Evolutionary conservation across 768 basidiomycete species (phyloP).

Genomic region (Phanerodontia chrysosporium): DNA sequence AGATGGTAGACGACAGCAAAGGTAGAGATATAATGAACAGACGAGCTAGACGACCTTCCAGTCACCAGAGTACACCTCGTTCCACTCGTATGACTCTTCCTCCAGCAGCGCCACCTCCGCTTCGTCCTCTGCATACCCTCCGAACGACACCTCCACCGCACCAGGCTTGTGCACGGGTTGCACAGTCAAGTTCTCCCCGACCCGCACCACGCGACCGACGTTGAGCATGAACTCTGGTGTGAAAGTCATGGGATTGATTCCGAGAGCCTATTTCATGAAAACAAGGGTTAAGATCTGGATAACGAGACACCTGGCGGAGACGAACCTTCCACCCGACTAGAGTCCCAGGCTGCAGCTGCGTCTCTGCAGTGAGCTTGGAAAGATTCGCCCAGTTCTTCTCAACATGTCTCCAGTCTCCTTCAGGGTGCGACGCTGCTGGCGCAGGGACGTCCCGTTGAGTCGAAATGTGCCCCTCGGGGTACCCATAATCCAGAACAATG

Average conservation of each 20-base stretch:
- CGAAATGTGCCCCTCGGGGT: conserved; percentile 19
- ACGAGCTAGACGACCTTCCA: conserved; percentile 22
- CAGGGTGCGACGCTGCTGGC: not conserved
- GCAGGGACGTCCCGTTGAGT: conserved; percentile 4
- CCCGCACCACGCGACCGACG: conserved; percentile 35
- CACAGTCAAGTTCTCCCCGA: conserved; percentile 18
- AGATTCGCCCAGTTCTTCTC: conserved; percentile 25
- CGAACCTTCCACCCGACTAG: conserved; percentile 33
- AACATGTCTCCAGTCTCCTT: conserved; percentile 18
- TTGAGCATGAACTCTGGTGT: conserved; percentile 55
- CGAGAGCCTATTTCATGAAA: conserved; percentile 43
- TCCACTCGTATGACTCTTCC: conserved; percentile 25
- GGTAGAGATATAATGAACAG: no score
- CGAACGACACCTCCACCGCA: conserved; percentile 24
- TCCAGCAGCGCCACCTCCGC: conserved; percentile 19
- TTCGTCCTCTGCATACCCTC: conserved; percentile 14
- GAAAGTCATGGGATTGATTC: conserved; percentile 52
- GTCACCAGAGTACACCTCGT: conserved; percentile 24
- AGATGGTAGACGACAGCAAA: no score
- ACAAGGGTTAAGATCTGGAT: no score
- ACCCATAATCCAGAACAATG: conserved; percentile 33
- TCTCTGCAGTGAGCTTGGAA: conserved; percentile 13
- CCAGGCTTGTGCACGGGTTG: conserved; percentile 8
- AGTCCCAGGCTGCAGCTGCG: conserved; percentile 16
- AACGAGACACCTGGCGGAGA: no score